Evolutionary conservation across 805 yeast species (phyloP).

Genomic region (Lipomyces sp.): DNA sequence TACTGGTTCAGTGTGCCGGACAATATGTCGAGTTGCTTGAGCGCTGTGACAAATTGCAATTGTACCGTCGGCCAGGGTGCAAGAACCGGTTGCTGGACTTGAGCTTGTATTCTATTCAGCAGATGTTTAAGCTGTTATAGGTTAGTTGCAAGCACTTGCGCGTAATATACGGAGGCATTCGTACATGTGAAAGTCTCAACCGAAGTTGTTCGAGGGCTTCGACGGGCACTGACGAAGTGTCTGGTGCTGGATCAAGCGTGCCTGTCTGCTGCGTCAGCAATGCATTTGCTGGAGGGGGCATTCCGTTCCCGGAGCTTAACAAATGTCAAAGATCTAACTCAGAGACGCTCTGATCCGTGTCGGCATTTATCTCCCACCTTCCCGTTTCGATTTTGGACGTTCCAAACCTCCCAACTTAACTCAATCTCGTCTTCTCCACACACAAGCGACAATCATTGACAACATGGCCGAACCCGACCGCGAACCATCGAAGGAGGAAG

Average conservation of each 20-base stretch:
- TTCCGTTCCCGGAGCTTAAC: neutral
- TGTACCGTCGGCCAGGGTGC: constrained; percentile 68
- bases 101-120: constrained; percentile 22
- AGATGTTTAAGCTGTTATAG: constrained; percentile 11
- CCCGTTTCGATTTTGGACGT: too few relatives aligned
- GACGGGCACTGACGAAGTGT: constrained; percentile 50
- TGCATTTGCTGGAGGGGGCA: neutral
- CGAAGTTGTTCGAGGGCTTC: constrained; percentile 61
- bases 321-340: neutral
- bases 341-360: too few relatives aligned
- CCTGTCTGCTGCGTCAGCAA: neutral
- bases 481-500: constrained; percentile 23
- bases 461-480: constrained; percentile 1
- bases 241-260: constrained; percentile 14
- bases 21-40: constrained; percentile 80
- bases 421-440: too few relatives aligned
- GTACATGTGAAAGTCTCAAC: constrained; percentile 56
- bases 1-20: constrained; percentile 63
- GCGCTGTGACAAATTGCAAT: constrained; percentile 74
- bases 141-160: neutral
- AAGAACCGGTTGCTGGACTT: constrained; percentile 34
- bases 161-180: neutral
- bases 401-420: too few relatives aligned
- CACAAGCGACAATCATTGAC: too few relatives aligned
- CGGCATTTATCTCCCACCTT: too few relatives aligned